A percentile compares a stretch with the other conserved stretches of the same genome.
phyloP scores from a whole-genome alignment of 192 early-diverging fungal genomes.

The Coemansia brasiliensis region DNA sequence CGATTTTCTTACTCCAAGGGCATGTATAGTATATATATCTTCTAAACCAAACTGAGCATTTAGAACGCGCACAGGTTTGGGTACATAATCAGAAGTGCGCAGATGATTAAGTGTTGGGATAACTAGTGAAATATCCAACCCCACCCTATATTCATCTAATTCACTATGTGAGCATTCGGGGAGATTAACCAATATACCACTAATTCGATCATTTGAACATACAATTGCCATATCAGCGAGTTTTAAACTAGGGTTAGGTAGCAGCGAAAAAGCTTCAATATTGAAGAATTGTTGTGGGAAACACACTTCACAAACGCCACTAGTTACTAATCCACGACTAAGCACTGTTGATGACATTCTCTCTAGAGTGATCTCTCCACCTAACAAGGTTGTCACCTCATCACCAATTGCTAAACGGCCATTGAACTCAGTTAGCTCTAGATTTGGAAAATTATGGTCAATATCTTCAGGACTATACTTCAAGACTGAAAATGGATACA shows the following conservation, averaged over 20 bases:
- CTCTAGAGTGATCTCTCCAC: too few relatives aligned
- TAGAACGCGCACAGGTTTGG: constrained; percentile 14
- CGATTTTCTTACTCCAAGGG: constrained; percentile 11
- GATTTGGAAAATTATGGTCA: background rate
- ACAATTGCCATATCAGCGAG: constrained; percentile 12
- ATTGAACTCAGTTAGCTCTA: background rate
- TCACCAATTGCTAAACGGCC: constrained; percentile 11
- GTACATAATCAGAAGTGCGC: background rate
- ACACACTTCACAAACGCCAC: too few relatives aligned
- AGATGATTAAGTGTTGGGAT: constrained; percentile 11
- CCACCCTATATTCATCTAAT: background rate
- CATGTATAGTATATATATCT: constrained; percentile 15
- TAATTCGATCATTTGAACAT: background rate
- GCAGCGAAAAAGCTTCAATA: constrained; percentile 15
- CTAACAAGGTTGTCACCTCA: background rate
- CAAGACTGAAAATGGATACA: constrained; percentile 43
- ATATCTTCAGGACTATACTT: constrained; percentile 23
- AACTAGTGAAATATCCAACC: constrained; percentile 24
- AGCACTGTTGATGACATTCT: too few relatives aligned
- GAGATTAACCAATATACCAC: constrained; percentile 11
- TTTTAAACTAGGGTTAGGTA: background rate
- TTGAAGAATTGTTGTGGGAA: constrained; percentile 17
- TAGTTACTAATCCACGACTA: too few relatives aligned
- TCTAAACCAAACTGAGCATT: constrained; percentile 23
- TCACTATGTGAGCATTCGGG: constrained; percentile 9